Evolutionary conservation across 2,329 filamentous ascomycete species (phyloP).

Genomic region (Clarireedia sp.): DNA sequence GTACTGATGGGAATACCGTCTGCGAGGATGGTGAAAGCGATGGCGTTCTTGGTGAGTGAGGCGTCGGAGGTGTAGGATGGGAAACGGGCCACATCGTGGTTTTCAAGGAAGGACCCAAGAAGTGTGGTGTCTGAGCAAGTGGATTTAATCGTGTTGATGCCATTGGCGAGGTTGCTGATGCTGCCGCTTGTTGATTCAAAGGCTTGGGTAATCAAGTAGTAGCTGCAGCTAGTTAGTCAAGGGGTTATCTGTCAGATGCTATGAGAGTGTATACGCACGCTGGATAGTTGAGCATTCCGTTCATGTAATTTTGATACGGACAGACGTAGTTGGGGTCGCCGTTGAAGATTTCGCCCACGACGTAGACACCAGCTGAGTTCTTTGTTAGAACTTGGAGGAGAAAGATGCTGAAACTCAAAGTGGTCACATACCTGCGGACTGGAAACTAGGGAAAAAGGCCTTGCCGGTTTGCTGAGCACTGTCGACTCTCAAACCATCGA

Average conservation of each 20-base stretch:
- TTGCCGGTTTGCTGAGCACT: conserved; percentile 39
- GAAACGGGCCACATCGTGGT: conserved; percentile 24
- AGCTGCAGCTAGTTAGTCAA: conserved; percentile 21
- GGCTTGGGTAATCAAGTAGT: conserved; percentile 24
- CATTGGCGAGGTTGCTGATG: conserved; percentile 25
- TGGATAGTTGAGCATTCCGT: conserved; percentile 55
- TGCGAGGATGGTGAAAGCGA: conserved; percentile 41
- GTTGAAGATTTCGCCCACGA: conserved; percentile 52
- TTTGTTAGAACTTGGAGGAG: conserved; percentile 8
- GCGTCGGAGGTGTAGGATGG: conserved; percentile 20
- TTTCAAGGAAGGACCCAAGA: conserved; percentile 36
- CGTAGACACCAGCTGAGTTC: conserved; percentile 46
- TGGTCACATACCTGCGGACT: conserved; percentile 29
- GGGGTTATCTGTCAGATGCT: background rate
- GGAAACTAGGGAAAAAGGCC: conserved; percentile 48
- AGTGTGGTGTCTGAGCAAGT: conserved; percentile 31
- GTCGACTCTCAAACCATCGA: conserved; percentile 45
- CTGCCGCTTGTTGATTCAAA: conserved; percentile 24
- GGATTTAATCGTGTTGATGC: conserved; percentile 23
- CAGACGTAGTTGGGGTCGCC: conserved; percentile 46
- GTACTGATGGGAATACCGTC: conserved; percentile 43
- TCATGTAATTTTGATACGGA: conserved; percentile 46
- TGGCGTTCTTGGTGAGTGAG: conserved; percentile 37
- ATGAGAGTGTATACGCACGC: conserved; percentile 12
- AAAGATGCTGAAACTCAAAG: background rate